Base-by-base conservation (phyloP, 441 rosid genomes). In the Francoa sonchifolia region DNA sequence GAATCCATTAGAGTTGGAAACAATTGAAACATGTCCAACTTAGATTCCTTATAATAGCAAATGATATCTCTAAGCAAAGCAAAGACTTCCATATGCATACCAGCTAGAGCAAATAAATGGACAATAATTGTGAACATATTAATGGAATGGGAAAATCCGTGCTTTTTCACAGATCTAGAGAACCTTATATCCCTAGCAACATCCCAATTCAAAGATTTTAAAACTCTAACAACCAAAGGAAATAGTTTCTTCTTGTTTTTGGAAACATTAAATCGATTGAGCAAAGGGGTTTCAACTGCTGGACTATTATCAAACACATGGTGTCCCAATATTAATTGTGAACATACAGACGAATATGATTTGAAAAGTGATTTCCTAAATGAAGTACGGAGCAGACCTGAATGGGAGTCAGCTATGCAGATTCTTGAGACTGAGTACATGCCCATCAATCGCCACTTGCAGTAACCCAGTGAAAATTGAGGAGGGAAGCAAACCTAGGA, bases 171-270 rank as follows among this genome's bases (percentile, higher is more conserved):
- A 8, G 54, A 55, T 14, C 12, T 34, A 39, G 10, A 33, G 39
- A 73, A 66, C 25, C 54, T 44, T 35, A 38, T 52, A 13, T 48
- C 23, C 52, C 53, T 44, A 1, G 67, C 39, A 17, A 18, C 33
- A 27, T 54, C 39, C 82, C 73, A 74, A 47, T 58, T 49, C 61
- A 77, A 58, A 22, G 79, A 61, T 65, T 77, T 77, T 3, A 55
- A 33, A 32, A 69, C 56, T 8, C 55, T 53, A 12, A 33, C 61
- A 33, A 65, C 68, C 23, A 64, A 31, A 17, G 59, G 56, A 45
- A 47, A 68, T 51, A 68, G 44, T 32, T 41, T 33, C 13, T 16
- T 31, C 15, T 2, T 2, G 13, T n/a, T 31, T 6, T 4, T 5
- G 34, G 6, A 16, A 31, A 6, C 13, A 31, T 31, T 7, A n/a